Conservation (phyloP, 2,329 filamentous ascomycete genomes). For the Aspergillus versicolor region DNA sequence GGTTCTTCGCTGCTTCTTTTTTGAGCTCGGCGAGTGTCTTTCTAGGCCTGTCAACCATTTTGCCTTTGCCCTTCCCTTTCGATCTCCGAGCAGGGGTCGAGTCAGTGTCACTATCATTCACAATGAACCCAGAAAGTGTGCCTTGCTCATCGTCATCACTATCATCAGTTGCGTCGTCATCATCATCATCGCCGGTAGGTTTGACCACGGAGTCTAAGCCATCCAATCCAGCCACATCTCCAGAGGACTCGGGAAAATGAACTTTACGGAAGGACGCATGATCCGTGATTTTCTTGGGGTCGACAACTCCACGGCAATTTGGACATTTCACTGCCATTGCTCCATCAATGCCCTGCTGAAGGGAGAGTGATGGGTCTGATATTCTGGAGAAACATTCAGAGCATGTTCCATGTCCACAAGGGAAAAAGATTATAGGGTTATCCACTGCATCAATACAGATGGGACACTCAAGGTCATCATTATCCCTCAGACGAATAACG, state of each 20-base stretch:
- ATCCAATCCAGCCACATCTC: slow-evolving; percentile 23
- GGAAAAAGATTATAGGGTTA: slow-evolving; percentile 75
- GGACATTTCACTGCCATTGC: slow-evolving; percentile 64
- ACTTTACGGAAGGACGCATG: slow-evolving; percentile 71
- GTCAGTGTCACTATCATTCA: slow-evolving; percentile 36
- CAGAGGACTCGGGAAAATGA: slow-evolving; percentile 59
- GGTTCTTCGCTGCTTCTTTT: slow-evolving; percentile 59
- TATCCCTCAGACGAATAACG: slow-evolving; percentile 63
- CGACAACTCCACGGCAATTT: slow-evolving; percentile 67
- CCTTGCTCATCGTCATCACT: slow-evolving; percentile 25
- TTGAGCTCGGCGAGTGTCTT: slow-evolving; percentile 37
- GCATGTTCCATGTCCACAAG: slow-evolving; percentile 81
- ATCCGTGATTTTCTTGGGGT: slow-evolving; percentile 70
- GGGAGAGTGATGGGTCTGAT: slow-evolving; percentile 58
- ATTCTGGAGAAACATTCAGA: slow-evolving; percentile 72
- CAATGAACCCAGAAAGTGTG: slow-evolving; percentile 18
- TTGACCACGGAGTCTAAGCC: slow-evolving; percentile 21
- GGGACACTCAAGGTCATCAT: slow-evolving; percentile 71
- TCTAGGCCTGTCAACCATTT: slow-evolving; percentile 48
- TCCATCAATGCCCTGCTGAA: slow-evolving; percentile 61
- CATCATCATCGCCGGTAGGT: slow-evolving; percentile 17
- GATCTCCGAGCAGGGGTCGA: slow-evolving; percentile 50
- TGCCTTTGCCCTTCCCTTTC: slow-evolving; percentile 40
- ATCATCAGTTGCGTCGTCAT: slow-evolving; percentile 36
- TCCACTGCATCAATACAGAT: slow-evolving; percentile 75